Evolutionary conservation across 2,329 filamentous ascomycete species (phyloP), one percentile per base, ranked within the genome.

Genomic region (Byssothecium circinans): DNA sequence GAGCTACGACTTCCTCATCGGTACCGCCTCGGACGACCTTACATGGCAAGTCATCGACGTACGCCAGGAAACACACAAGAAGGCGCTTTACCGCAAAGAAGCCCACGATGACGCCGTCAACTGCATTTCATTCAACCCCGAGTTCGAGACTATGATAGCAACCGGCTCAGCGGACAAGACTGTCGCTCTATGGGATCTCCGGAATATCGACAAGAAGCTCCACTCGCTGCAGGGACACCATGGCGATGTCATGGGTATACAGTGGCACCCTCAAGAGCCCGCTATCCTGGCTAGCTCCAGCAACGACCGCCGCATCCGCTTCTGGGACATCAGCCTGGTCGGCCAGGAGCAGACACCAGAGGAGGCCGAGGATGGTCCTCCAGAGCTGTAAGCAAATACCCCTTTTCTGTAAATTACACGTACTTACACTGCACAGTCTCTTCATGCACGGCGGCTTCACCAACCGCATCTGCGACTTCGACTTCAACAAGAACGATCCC

Each of bases 361-460:
- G 58, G 94, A 99, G 71, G 87, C 87, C 41, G 92, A 97, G 60
- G 94, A 99, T 67, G 94, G 94, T 0, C 89, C 91, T 1, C 92
- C 94, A 42, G 94, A 99, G 73, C 79, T 99, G 88, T 94, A 79
- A 74, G 87, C 82, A 11, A 34, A 36, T 19, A n/a, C 4, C 12
- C 20, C 35, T 1, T 8, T 34, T 10, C n/a, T 45, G 20, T 17
- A 12, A 29, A 2, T 14, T 14, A 4, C 18, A 40, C 57, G 4
- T 20, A 15, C 58, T 64, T 50, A 61, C 43, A 23, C 11, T 8
- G 1, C 10, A 11, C 53, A 91, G 88, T 38, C 77, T 99, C 1
- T 99, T 99, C 75, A 97, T 99, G 91, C 94, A 99, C 65, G 94
- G 94, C 52, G 94, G 94, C 25, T 95, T 99, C 76, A 99, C 94